A percentile compares a stretch with the other conserved stretches of the same genome.
These are phyloP conservation scores for Myxozyma kluyveri DNA, from an alignment of 805 yeast species.

Conservation along the genomic window DNA sequence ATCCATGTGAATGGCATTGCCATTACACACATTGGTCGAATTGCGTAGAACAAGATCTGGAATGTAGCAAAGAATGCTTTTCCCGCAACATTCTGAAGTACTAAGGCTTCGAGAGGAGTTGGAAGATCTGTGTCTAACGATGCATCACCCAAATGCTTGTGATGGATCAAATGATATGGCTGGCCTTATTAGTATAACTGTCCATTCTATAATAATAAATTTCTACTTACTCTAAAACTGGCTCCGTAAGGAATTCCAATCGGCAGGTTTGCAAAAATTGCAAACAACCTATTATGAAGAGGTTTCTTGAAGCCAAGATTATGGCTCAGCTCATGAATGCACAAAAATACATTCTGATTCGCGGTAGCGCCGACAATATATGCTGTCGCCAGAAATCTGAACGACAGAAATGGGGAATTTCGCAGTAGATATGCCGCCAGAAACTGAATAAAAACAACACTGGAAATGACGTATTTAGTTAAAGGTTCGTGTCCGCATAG, in stretches of 20 bases:
- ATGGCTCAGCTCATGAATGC: constrained; percentile 85
- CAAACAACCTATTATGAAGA: constrained; percentile 68
- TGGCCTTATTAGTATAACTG: too few relatives aligned
- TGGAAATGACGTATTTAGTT: constrained; percentile 70
- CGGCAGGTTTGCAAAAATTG: constrained; percentile 76
- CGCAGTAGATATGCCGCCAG: constrained; percentile 60
- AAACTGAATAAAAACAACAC: constrained; percentile 69
- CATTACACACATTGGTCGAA: constrained; percentile 84
- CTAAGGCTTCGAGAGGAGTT: constrained; percentile 68
- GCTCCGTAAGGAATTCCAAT: constrained; percentile 91
- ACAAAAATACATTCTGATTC: constrained; percentile 77
- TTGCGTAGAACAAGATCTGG: constrained; percentile 84
- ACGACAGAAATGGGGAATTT: constrained; percentile 51
- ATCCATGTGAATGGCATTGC: constrained; percentile 69
- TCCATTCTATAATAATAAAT: too few relatives aligned
- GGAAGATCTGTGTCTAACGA: constrained; percentile 85
- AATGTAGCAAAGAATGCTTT: constrained; percentile 83
- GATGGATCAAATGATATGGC: constrained; percentile 89
- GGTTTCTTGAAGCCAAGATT: constrained; percentile 81
- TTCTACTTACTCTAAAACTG: constrained; percentile 51
- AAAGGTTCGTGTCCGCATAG: constrained; percentile 82
- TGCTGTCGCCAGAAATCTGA: constrained; percentile 59
- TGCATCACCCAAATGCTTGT: constrained; percentile 84
- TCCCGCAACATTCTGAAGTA: constrained; percentile 74
- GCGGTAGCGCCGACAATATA: constrained; percentile 83